A percentile compares a stretch with the other conserved stretches of the same genome.
phyloP scores from a whole-genome alignment of 192 early-diverging fungal genomes.

The Oehlia diaphana region DNA sequence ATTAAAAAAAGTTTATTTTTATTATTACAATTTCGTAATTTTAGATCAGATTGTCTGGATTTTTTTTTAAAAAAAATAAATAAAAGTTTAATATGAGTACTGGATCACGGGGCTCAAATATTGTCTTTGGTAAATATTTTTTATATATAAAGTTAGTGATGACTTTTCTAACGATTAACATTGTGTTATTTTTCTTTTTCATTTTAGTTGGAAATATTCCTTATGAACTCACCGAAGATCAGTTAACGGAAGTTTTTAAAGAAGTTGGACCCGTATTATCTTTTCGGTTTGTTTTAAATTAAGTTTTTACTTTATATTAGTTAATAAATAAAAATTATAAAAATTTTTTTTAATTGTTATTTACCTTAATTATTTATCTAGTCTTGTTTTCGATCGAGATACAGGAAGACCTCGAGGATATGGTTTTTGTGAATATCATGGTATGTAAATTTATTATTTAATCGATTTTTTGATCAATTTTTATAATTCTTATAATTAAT shows the following conservation, averaged over 20 bases:
- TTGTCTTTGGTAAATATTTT: constrained; percentile 40
- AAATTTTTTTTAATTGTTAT: too few relatives aligned
- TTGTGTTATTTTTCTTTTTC: neutral
- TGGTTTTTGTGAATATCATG: constrained; percentile 91
- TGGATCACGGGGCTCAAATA: constrained; percentile 37
- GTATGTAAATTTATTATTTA: constrained; percentile 43
- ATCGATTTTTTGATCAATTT: neutral
- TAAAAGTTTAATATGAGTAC: neutral
- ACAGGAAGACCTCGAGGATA: constrained; percentile 87
- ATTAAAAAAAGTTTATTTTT: too few relatives aligned
- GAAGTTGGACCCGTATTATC: constrained; percentile 85
- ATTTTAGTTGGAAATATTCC: constrained; percentile 75
- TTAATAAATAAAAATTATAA: too few relatives aligned
- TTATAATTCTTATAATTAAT: constrained; percentile 21
- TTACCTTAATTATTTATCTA: constrained; percentile 17
- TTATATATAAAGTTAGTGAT: neutral
- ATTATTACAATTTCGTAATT: too few relatives aligned
- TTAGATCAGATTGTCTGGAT: neutral
- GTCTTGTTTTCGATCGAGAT: constrained; percentile 91
- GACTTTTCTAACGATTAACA: neutral
- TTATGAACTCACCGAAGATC: constrained; percentile 90
- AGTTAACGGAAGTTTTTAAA: constrained; percentile 88
- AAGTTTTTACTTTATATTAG: neutral
- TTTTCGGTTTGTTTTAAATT: constrained; percentile 52
- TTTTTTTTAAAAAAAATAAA: neutral